Conservation (phyloP, 2,329 filamentous ascomycete species). For the Botryosphaeria dothidea region DNA sequence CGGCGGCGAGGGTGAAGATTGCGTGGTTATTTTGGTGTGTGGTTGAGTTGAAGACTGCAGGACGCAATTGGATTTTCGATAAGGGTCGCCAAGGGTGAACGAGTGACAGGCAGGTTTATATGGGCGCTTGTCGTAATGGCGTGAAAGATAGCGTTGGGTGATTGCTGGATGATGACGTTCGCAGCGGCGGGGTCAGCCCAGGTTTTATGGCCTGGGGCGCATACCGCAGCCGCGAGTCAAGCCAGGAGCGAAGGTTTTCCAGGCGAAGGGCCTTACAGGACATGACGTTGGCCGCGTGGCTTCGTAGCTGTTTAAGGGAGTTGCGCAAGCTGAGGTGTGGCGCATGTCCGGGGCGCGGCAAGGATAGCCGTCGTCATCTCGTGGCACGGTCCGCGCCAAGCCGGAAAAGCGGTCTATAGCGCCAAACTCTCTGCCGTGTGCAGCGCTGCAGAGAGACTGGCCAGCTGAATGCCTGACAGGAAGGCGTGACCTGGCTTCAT, state of each 20-base stretch:
- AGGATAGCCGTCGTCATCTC: neutral
- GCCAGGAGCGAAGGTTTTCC: neutral
- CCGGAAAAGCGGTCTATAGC: conserved; percentile 2
- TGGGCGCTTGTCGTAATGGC: neutral
- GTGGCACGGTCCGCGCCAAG: neutral
- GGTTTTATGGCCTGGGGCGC: no score
- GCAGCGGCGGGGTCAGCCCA: neutral
- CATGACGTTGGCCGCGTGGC: conserved; percentile 11
- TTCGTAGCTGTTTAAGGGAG: neutral
- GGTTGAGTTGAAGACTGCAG: neutral
- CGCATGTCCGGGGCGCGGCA: conserved; percentile 8
- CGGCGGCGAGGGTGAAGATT: neutral
- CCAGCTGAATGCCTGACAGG: neutral
- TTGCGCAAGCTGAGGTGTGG: neutral
- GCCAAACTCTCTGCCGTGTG: neutral
- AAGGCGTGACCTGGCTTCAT: neutral
- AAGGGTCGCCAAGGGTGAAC: neutral
- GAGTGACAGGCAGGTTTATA: neutral
- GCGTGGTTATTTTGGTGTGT: neutral
- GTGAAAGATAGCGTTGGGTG: neutral
- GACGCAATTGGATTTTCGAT: neutral
- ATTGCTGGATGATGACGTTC: neutral
- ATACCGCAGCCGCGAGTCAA: neutral
- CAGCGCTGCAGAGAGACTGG: no score
- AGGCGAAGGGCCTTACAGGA: neutral